These are phyloP conservation scores for Ascodesmis nigricans DNA, from an alignment of 495 filamentous ascomycete genomes.

Conservation along the genomic window DNA sequence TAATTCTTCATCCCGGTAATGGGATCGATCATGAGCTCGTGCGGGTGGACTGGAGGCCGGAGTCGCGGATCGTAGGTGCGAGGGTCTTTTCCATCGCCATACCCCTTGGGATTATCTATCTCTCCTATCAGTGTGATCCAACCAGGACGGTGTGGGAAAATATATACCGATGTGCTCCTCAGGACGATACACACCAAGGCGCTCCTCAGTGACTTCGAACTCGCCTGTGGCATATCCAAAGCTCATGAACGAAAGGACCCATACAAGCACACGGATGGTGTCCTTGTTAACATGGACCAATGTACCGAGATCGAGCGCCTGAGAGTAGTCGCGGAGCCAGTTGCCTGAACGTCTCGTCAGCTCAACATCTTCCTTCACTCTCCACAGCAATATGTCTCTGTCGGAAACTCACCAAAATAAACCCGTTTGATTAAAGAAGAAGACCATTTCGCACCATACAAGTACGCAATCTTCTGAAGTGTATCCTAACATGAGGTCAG, in stretches of 20 bases:
- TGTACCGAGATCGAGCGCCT: conserved; percentile 81
- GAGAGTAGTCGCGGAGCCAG: conserved; percentile 56
- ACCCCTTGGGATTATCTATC: conserved; percentile 59
- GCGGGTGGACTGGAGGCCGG: conserved; percentile 45
- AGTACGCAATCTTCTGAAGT: conserved; percentile 68
- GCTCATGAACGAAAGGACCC: conserved; percentile 76
- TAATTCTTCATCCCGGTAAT: conserved; percentile 97
- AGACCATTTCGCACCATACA: conserved; percentile 88
- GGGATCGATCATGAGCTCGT: conserved; percentile 64
- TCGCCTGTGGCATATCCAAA: conserved; percentile 95
- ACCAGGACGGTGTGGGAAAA: background rate
- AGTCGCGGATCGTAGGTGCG: conserved; percentile 65
- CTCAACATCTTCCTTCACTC: too few species aligned
- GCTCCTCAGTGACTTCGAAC: conserved; percentile 84
- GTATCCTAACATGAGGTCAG: too few species aligned
- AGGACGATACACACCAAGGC: conserved; percentile 77
- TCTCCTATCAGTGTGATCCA: background rate
- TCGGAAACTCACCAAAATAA: too few species aligned
- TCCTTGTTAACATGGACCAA: conserved; percentile 73
- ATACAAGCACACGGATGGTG: conserved; percentile 74
- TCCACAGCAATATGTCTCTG: too few species aligned
- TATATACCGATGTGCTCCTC: conserved; percentile 71
- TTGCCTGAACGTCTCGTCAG: too few species aligned
- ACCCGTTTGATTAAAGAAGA: conserved; percentile 68
- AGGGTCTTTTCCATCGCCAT: conserved; percentile 75